These are phyloP conservation scores for Colletotrichum eremochloae DNA, from an alignment of 2,329 filamentous ascomycete genomes.

Conservation along the genomic window DNA sequence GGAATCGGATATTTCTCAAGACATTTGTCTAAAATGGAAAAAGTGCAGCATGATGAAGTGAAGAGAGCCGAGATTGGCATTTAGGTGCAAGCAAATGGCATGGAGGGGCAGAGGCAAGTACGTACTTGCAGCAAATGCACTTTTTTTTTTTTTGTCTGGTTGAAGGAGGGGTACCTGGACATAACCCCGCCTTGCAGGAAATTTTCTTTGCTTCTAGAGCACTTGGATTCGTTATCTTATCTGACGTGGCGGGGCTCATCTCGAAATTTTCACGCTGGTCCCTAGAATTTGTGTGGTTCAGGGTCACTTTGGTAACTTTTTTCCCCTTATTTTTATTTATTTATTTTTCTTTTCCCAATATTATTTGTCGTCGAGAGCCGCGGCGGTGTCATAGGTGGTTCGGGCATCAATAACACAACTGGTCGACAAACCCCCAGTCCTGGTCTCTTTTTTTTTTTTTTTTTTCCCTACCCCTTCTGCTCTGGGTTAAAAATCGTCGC, in stretches of 20 bases:
- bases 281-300: conserved; percentile 38
- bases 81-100: conserved; percentile 37
- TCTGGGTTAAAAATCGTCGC: conserved; percentile 40
- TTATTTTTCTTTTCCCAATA: conserved; percentile 4
- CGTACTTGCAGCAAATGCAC: conserved; percentile 11
- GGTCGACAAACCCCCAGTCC: conserved; percentile 20
- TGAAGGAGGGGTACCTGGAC: conserved; percentile 32
- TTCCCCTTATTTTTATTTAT: background rate
- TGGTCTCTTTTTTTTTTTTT: conserved; percentile 1
- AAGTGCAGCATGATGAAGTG: background rate
- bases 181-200: conserved; percentile 40
- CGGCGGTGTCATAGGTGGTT: conserved; percentile 32
- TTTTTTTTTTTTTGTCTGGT: background rate
- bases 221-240: conserved; percentile 41
- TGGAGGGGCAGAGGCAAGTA: conserved; percentile 33
- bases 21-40: background rate
- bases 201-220: conserved; percentile 22
- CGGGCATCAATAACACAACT: conserved; percentile 40
- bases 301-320: conserved; percentile 13
- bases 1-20: background rate
- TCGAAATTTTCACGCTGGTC: conserved; percentile 43
- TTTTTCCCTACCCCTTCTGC: background rate
- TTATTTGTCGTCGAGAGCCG: conserved; percentile 3
- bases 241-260: conserved; percentile 36
- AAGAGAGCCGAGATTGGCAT: conserved; percentile 2